Evolutionary conservation across 2,329 filamentous ascomycete species (phyloP), one percentile per base, ranked within the genome.

Genomic region (Cordyceps militaris): DNA sequence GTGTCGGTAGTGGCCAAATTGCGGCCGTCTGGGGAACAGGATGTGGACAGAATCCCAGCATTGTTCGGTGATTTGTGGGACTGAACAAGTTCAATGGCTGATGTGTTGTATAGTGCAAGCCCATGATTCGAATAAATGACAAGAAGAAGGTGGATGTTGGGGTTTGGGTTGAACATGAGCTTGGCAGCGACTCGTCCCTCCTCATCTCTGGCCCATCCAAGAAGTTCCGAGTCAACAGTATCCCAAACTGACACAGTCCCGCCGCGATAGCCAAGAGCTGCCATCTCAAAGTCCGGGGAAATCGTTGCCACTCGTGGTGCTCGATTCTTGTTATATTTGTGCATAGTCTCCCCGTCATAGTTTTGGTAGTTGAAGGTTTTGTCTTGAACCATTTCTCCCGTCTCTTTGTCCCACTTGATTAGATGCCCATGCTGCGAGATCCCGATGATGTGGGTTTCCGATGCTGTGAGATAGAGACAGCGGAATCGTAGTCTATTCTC

Each of bases 171-270:
- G 55, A 66, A 66, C 3, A 66, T 38, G 23, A 66, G 34, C 7
- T 60, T 52, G 10, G 56, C 28, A 0, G 59, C 57, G 10, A 58
- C 40, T 14, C 59, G 48, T 21, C 60, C 55, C 5, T 59, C 23
- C 6, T 60, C 60, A 47, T 66, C 64, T 21, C 56, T 32, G 23
- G 62, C 63, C 60, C 61, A 66, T 10, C 60, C 59, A 19, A 63
- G 59, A n/a, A 63, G 47, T 13, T 63, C 62, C 2, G 42, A 53
- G 23, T 44, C 61, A 16, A 47, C 42, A 7, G 65, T 11, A 14
- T 65, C 63, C 58, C 59, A 64, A 11, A 65, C 43, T n/a, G 62
- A 66, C 13, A 64, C 63, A 11, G 62, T 46, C 8, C 64, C 64
- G 5, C 55, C 51, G 28, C 60, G 55, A 36, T 63, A 66, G 3